A percentile compares a stretch with the other conserved stretches of the same genome.
phyloP scores from a whole-genome alignment of 495 filamentous ascomycete genomes.

The Aspergillus wentii region DNA sequence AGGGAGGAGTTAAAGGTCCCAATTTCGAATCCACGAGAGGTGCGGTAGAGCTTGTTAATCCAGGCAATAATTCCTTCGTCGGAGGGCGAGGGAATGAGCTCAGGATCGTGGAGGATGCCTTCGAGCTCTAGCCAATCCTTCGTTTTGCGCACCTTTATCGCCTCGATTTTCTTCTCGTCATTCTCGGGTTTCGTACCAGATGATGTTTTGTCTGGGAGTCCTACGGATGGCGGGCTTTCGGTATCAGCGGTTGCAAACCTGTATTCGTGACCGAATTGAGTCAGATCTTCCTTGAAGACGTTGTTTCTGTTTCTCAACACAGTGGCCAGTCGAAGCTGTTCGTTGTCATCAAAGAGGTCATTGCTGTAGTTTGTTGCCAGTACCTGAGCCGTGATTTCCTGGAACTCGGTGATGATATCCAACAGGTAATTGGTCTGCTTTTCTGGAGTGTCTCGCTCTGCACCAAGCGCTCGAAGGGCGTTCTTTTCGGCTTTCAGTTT shows the following conservation, averaged over 20 bases:
- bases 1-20: constrained; percentile 36
- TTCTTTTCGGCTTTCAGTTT: constrained; percentile 27
- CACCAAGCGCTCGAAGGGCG: constrained; percentile 37
- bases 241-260: too few relatives aligned
- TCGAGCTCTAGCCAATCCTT: constrained; percentile 12
- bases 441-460: constrained; percentile 29
- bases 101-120: constrained; percentile 17
- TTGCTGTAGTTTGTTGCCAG: constrained; percentile 39
- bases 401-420: constrained; percentile 36
- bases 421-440: constrained; percentile 43
- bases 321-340: constrained; percentile 39
- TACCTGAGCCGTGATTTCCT: constrained; percentile 30
- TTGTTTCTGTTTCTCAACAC: constrained; percentile 34
- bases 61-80: constrained; percentile 21
- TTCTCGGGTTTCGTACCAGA: too few relatives aligned
- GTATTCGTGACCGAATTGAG: constrained; percentile 31
- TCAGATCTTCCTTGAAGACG: constrained; percentile 35
- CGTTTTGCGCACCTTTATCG: too few relatives aligned
- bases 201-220: too few relatives aligned
- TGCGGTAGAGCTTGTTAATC: constrained; percentile 22
- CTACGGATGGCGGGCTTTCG: too few relatives aligned
- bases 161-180: too few relatives aligned
- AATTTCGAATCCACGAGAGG: constrained; percentile 32
- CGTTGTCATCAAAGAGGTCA: constrained; percentile 28
- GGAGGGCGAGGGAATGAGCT: too few relatives aligned